These are phyloP conservation scores for Eruca vesicaria DNA, from an alignment of 441 rosid species.

Conservation along the genomic window DNA sequence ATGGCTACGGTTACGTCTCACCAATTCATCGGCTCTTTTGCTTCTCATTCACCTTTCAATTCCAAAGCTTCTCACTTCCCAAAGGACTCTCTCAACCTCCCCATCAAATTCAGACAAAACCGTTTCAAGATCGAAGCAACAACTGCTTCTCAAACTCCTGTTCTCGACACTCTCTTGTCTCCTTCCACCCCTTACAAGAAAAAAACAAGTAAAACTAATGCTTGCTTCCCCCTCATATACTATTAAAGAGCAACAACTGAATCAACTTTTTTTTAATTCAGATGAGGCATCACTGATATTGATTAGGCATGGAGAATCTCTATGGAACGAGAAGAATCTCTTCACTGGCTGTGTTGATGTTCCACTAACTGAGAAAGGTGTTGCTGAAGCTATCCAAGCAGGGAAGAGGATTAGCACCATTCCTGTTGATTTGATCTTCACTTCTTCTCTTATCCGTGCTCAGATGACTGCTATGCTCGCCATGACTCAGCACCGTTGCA, in stretches of 20 bases:
- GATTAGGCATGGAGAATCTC: constrained; percentile 83
- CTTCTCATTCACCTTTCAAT: constrained; percentile 30
- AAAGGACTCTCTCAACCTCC: constrained; percentile 28
- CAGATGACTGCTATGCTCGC: constrained; percentile 97
- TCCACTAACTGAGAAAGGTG: constrained; percentile 80
- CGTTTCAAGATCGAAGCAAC: constrained; percentile 52
- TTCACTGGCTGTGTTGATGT: constrained; percentile 93
- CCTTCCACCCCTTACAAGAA: constrained; percentile 45
- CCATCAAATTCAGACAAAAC: constrained; percentile 32
- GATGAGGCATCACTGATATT: constrained; percentile 82
- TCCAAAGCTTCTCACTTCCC: constrained; percentile 23
- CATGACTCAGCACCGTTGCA: constrained; percentile 84
- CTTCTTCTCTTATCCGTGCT: constrained; percentile 83
- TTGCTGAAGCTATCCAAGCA: constrained; percentile 89
- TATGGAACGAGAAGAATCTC: constrained; percentile 88
- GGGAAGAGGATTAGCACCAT: constrained; percentile 89
- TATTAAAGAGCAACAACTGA: constrained; percentile 2
- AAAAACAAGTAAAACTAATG: constrained; percentile 55
- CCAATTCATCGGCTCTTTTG: constrained; percentile 50
- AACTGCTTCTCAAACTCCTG: constrained; percentile 52
- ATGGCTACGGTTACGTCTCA: constrained; percentile 62
- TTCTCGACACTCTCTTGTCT: constrained; percentile 53
- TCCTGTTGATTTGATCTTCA: constrained; percentile 78
- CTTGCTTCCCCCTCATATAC: neutral
- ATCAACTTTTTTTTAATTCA: constrained; percentile 24